A percentile compares a stretch with the other conserved stretches of the same genome.
Evolutionary conservation across 345 rosid species (phyloP).

Genomic region (Pugionium cornutum): DNA sequence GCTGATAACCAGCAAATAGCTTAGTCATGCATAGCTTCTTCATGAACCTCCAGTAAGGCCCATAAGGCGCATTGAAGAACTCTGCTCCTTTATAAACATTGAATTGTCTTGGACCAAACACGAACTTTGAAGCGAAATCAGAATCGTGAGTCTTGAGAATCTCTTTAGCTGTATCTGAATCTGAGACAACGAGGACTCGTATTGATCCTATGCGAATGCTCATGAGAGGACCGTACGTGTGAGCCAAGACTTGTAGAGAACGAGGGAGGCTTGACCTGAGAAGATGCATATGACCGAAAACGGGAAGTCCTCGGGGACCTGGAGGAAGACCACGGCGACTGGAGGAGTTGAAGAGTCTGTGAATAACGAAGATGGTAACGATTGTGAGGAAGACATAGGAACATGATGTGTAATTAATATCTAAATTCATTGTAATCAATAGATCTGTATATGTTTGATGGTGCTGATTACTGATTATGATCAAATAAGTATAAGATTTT

Average conservation of each 20-base stretch:
- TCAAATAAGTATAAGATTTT: neutral
- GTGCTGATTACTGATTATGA: neutral
- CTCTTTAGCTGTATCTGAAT: slow-evolving; percentile 46
- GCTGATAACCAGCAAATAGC: slow-evolving; percentile 57
- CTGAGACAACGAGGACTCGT: slow-evolving; percentile 49
- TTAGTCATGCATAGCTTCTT: slow-evolving; percentile 63
- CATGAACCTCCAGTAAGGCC: slow-evolving; percentile 75
- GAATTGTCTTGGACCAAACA: slow-evolving; percentile 52
- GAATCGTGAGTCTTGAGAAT: slow-evolving; percentile 55
- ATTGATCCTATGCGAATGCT: slow-evolving; percentile 49
- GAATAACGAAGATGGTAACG: slow-evolving; percentile 22
- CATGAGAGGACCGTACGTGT: slow-evolving; percentile 62
- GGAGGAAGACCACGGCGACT: slow-evolving; percentile 43
- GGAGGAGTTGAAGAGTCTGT: slow-evolving; percentile 8
- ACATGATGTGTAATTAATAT: slow-evolving; percentile 8
- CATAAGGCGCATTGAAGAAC: slow-evolving; percentile 59
- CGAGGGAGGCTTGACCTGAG: slow-evolving; percentile 51
- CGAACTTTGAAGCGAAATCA: slow-evolving; percentile 58
- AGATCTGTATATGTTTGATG: neutral
- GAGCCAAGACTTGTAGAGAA: slow-evolving; percentile 53
- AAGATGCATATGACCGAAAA: slow-evolving; percentile 76
- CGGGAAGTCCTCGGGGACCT: slow-evolving; percentile 57
- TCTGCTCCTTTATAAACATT: slow-evolving; percentile 55
- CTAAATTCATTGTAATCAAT: neutral
- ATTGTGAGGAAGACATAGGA: slow-evolving; percentile 28